These are phyloP conservation scores for Boletus speciosus DNA, from an alignment of 768 basidiomycete genomes.

Conservation along the genomic window DNA sequence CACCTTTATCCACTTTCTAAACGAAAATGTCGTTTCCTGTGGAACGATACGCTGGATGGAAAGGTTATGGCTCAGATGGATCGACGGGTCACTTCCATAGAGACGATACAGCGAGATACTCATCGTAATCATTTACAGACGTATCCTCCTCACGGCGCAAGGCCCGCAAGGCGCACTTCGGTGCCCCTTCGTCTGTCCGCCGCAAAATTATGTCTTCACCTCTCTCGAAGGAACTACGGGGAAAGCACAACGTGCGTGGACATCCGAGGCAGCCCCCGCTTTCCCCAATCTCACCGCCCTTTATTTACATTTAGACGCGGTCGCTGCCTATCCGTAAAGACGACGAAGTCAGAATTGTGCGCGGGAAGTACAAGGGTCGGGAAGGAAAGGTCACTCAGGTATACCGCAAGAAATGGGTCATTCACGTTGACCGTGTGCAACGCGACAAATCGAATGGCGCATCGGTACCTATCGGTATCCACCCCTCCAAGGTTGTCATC, in stretches of 20 bases:
- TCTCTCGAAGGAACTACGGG: slow-evolving; percentile 91
- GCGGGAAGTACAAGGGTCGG: slow-evolving; percentile 97
- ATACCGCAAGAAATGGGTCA: slow-evolving; percentile 98
- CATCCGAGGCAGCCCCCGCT: not conserved
- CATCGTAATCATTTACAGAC: slow-evolving; percentile 46
- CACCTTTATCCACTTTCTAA: slow-evolving; percentile 18
- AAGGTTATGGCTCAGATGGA: slow-evolving; percentile 41
- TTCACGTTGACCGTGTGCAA: slow-evolving; percentile 96
- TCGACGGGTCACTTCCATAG: slow-evolving; percentile 11
- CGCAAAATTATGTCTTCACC: slow-evolving; percentile 98
- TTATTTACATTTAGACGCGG: slow-evolving; percentile 54
- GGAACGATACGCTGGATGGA: slow-evolving; percentile 54
- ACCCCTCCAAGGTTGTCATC: slow-evolving; percentile 96
- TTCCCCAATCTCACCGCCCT: not conserved
- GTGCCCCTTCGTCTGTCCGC: slow-evolving; percentile 89
- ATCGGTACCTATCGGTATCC: slow-evolving; percentile 88
- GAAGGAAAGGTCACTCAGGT: slow-evolving; percentile 98
- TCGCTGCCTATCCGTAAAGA: slow-evolving; percentile 96
- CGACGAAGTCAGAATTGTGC: slow-evolving; percentile 94
- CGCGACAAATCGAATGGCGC: slow-evolving; percentile 98
- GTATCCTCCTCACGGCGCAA: slow-evolving; percentile 95
- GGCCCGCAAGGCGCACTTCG: slow-evolving; percentile 97
- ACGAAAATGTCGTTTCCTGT: slow-evolving; percentile 28
- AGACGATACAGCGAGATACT: slow-evolving; percentile 26
- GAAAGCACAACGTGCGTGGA: slow-evolving; percentile 79